Conservation (phyloP, 2,329 filamentous ascomycete species). For the Alternaria infectoria region DNA sequence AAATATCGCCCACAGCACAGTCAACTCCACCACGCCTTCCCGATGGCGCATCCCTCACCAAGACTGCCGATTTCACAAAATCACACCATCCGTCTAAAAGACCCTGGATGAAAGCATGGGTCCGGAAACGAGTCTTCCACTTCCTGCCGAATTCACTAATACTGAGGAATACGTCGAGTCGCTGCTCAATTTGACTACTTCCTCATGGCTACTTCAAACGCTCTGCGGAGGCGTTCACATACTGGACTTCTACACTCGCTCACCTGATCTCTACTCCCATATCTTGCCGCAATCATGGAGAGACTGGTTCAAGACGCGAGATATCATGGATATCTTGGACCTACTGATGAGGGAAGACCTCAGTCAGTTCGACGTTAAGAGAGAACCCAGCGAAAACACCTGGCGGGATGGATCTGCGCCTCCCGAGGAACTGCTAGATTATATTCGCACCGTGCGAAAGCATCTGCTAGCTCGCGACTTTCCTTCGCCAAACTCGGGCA, state of each 20-base stretch:
- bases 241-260: slow-evolving; percentile 89
- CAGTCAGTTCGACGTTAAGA: slow-evolving; percentile 40
- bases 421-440: slow-evolving; percentile 68
- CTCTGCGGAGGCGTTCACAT: slow-evolving; percentile 98
- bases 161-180: slow-evolving; percentile 79
- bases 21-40: slow-evolving; percentile 16
- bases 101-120: slow-evolving; percentile 49
- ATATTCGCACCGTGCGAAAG: slow-evolving; percentile 73
- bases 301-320: slow-evolving; percentile 72
- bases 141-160: slow-evolving; percentile 71
- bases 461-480: slow-evolving; percentile 72
- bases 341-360: slow-evolving; percentile 82
- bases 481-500: slow-evolving; percentile 30
- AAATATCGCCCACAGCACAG: slow-evolving; percentile 18
- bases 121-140: slow-evolving; percentile 66
- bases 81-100: not conserved
- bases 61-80: not conserved
- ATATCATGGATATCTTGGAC: slow-evolving; percentile 78
- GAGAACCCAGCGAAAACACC: not conserved
- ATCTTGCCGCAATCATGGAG: slow-evolving; percentile 84
- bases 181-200: slow-evolving; percentile 76
- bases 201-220: slow-evolving; percentile 78
- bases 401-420: slow-evolving; percentile 56
- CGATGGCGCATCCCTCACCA: slow-evolving; percentile 4
- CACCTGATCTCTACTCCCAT: slow-evolving; percentile 80